Evolutionary conservation across 345 rosid species (phyloP).

Genomic region (Rhizophora mangle): DNA sequence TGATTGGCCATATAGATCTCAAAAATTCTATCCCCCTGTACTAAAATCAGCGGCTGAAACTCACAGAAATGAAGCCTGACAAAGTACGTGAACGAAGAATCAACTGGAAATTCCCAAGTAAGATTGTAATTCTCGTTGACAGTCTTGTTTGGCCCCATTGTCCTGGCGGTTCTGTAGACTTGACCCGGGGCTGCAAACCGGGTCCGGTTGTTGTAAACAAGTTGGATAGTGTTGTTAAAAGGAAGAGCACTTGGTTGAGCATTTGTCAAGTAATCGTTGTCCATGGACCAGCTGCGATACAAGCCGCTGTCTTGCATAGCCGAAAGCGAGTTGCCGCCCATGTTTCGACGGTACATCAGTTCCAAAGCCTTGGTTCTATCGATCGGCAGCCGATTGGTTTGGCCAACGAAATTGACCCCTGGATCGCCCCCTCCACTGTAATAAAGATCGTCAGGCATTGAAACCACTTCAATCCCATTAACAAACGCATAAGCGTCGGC

Average conservation of each 20-base stretch:
- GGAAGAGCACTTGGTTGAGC: neutral
- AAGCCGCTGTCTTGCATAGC: slow-evolving; percentile 9
- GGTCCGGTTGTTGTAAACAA: neutral
- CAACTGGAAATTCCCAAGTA: slow-evolving; percentile 34
- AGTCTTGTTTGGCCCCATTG: slow-evolving; percentile 8
- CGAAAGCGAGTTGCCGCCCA: neutral
- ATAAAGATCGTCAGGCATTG: slow-evolving; percentile 35
- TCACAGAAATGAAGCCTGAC: slow-evolving; percentile 40
- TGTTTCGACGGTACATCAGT: slow-evolving; percentile 28
- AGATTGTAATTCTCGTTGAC: slow-evolving; percentile 17
- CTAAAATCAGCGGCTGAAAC: neutral
- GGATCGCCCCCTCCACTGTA: neutral
- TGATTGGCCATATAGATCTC: slow-evolving; percentile 3
- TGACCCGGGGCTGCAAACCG: slow-evolving; percentile 16
- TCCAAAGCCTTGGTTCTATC: slow-evolving; percentile 17
- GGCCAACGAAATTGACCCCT: slow-evolving; percentile 9
- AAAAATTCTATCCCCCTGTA: slow-evolving; percentile 13
- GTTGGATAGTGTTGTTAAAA: accelerated
- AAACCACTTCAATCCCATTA: slow-evolving; percentile 39
- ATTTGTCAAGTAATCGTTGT: neutral
- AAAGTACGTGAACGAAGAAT: slow-evolving; percentile 22
- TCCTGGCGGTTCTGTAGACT: slow-evolving; percentile 8
- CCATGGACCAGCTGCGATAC: slow-evolving; percentile 28
- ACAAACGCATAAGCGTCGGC: slow-evolving; percentile 30
- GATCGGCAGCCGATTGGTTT: neutral